Evolutionary conservation across 495 filamentous ascomycete genomes (phyloP).

Genomic region (Aspergillus biplanus): DNA sequence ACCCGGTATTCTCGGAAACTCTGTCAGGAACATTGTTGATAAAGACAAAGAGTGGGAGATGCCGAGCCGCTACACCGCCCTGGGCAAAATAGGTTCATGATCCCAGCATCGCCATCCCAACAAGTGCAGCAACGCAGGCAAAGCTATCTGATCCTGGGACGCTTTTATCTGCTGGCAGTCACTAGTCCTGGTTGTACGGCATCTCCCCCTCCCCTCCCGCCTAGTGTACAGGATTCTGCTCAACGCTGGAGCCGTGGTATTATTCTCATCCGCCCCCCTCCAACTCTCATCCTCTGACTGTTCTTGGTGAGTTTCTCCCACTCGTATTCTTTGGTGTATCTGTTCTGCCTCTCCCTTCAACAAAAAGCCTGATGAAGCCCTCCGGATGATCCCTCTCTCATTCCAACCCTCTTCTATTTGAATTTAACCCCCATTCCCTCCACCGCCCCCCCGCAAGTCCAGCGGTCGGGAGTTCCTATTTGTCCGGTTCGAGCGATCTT

Average conservation of each 20-base stretch:
- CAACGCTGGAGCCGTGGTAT: background rate
- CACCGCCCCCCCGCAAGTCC: background rate
- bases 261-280: background rate
- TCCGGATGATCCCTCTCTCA: background rate
- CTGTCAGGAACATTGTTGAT: background rate
- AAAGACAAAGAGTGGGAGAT: background rate
- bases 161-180: background rate
- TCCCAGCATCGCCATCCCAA: constrained; percentile 1
- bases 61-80: background rate
- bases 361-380: background rate
- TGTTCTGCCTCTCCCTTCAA: background rate
- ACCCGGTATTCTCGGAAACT: too few species aligned
- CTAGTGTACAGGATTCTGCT: background rate
- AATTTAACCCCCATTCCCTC: background rate
- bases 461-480: constrained; percentile 13
- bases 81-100: background rate
- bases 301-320: background rate
- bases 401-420: background rate
- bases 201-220: background rate
- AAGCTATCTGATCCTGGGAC: background rate
- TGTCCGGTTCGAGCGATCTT: constrained; percentile 6
- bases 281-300: background rate
- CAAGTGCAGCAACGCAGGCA: background rate
- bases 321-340: constrained; percentile 3
- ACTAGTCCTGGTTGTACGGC: background rate